Percentiles rank a stretch among this genome's conserved stretches.
These are phyloP conservation scores for Gautieria morchelliformis DNA, from an alignment of 768 basidiomycete genomes.

Conservation along the genomic window DNA sequence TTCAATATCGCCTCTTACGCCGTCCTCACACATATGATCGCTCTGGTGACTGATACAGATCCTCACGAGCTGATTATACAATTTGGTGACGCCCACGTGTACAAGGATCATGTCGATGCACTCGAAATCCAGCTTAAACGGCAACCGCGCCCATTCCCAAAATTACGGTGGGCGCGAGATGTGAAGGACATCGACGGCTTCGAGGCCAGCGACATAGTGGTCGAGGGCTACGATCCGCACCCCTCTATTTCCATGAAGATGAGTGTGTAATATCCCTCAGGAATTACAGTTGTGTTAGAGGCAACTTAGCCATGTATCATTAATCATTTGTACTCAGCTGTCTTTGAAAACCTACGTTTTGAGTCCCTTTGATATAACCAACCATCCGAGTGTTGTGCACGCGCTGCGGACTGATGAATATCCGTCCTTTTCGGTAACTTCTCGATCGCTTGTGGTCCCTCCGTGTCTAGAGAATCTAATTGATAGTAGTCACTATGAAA, in stretches of 20 bases:
- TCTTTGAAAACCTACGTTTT: background rate
- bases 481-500: too few species aligned
- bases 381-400: too few species aligned
- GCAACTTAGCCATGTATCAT: background rate
- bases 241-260: constrained; percentile 90
- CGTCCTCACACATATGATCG: constrained; percentile 94
- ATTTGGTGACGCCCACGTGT: constrained; percentile 96
- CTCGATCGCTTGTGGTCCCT: too few species aligned
- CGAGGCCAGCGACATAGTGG: constrained; percentile 64
- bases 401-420: too few species aligned
- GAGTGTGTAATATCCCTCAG: constrained; percentile 50
- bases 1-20: constrained; percentile 99
- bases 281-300: background rate
- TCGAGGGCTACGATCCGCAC: constrained; percentile 82
- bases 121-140: constrained; percentile 72
- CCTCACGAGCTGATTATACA: constrained; percentile 90
- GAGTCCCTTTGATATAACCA: too few species aligned
- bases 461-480: too few species aligned
- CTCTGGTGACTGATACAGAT: constrained; percentile 79
- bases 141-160: constrained; percentile 77
- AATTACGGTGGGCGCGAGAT: constrained; percentile 58
- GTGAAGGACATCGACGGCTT: constrained; percentile 75
- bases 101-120: constrained; percentile 85
- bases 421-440: too few species aligned
- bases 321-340: background rate